A percentile compares a stretch with the other conserved stretches of the same genome.
phyloP scores from a whole-genome alignment of 805 yeast species.

The Myxozyma melibiosi region DNA sequence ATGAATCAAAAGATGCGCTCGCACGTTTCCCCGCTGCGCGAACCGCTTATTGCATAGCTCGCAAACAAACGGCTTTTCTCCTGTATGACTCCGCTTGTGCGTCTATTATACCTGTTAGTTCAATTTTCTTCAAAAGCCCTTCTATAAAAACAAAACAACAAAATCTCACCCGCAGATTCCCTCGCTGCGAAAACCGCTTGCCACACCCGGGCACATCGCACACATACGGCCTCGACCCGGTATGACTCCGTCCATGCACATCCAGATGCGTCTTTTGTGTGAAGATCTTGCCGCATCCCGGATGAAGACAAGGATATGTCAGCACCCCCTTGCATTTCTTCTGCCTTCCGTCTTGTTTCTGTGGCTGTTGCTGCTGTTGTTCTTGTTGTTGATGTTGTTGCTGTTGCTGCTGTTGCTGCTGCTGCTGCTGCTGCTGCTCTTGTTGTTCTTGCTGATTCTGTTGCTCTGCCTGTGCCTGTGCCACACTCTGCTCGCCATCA shows the following conservation, averaged over 20 bases:
- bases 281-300: slow-evolving; percentile 72
- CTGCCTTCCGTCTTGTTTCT: slow-evolving; percentile 43
- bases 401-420: not conserved
- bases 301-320: slow-evolving; percentile 39
- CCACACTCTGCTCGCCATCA: too few relatives aligned
- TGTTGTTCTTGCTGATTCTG: not conserved
- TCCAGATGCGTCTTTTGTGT: slow-evolving; percentile 90
- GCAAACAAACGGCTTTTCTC: slow-evolving; percentile 88
- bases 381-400: not conserved
- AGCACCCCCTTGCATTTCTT: not conserved
- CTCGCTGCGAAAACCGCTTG: slow-evolving; percentile 86
- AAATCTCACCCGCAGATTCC: slow-evolving; percentile 59
- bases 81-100: slow-evolving; percentile 83
- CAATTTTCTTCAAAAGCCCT: not conserved
- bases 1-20: slow-evolving; percentile 71
- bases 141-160: not conserved
- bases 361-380: not conserved
- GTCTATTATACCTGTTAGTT: slow-evolving; percentile 45
- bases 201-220: slow-evolving; percentile 68
- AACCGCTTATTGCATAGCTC: slow-evolving; percentile 73
- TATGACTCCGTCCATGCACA: slow-evolving; percentile 84
- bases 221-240: slow-evolving; percentile 81
- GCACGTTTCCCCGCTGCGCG: slow-evolving; percentile 88
- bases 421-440: not conserved
- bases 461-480: not conserved